Percentiles rank a stretch among this genome's conserved stretches.
These are phyloP conservation scores for Anthostomella pinea DNA, from an alignment of 2,329 filamentous ascomycete genomes.

Conservation along the genomic window DNA sequence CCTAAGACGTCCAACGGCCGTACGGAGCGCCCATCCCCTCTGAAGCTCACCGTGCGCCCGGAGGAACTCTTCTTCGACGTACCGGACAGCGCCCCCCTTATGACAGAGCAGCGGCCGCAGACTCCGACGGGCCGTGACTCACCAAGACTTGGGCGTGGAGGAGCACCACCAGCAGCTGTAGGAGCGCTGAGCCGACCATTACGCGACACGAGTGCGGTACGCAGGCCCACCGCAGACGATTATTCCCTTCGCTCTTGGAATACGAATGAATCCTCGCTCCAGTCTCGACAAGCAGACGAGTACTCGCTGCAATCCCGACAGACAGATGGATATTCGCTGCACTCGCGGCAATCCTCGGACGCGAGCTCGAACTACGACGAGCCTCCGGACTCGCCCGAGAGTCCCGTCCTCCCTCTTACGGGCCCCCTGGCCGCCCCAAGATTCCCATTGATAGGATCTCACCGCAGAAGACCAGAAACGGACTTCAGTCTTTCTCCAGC, in stretches of 20 bases:
- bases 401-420: conserved; percentile 25
- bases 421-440: conserved; percentile 25
- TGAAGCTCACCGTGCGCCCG: no score
- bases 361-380: conserved; percentile 19
- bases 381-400: conserved; percentile 23
- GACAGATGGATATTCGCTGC: no score
- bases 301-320: no score
- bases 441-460: conserved; percentile 16
- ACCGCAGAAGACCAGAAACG: no score
- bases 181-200: conserved; percentile 14
- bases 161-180: conserved; percentile 17
- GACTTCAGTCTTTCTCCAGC: no score
- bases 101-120: conserved; percentile 9
- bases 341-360: conserved; percentile 14
- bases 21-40: no score
- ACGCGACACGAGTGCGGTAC: conserved; percentile 14
- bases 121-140: conserved; percentile 11
- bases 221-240: conserved; percentile 14
- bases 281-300: no score
- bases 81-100: no score
- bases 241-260: no score
- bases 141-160: conserved; percentile 10
- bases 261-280: no score
- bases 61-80: no score
- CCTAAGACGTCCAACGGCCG: conserved; percentile 24